phyloP scores from a whole-genome alignment of 108 stramenopile species.

The Nitzschia palea region DNA sequence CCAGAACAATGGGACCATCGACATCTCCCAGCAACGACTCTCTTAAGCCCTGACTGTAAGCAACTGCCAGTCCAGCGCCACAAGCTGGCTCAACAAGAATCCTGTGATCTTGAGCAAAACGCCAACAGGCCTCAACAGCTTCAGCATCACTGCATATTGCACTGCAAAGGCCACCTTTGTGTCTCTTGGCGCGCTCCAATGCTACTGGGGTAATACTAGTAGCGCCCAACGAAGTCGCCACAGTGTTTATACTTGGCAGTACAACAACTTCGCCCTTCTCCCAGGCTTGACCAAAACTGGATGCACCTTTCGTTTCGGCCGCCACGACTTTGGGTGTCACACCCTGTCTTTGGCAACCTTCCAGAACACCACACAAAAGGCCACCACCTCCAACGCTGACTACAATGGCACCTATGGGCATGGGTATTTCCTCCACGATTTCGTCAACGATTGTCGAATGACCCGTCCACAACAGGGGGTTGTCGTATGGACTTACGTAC shows the following conservation, averaged over 20 bases:
- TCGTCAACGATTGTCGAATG: conserved; percentile 88
- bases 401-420: conserved; percentile 68
- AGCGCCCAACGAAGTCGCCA: conserved; percentile 90
- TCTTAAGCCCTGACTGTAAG: conserved; percentile 70
- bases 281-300: conserved; percentile 67
- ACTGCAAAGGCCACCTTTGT: conserved; percentile 51
- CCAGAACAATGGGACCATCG: conserved; percentile 70
- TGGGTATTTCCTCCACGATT: conserved; percentile 48
- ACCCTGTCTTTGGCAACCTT: conserved; percentile 69
- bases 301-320: conserved; percentile 89
- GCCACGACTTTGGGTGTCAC: conserved; percentile 62
- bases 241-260: conserved; percentile 62
- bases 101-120: conserved; percentile 78
- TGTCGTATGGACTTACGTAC: conserved; percentile 85
- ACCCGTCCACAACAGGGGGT: conserved; percentile 88
- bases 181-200: conserved; percentile 52
- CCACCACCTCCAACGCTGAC: conserved; percentile 92
- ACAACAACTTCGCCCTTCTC: conserved; percentile 39
- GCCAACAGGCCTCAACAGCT: conserved; percentile 78
- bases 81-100: conserved; percentile 92
- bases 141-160: conserved; percentile 77
- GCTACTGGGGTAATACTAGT: conserved; percentile 74
- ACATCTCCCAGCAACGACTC: conserved; percentile 33
- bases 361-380: conserved; percentile 76
- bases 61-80: conserved; percentile 85